Evolutionary conservation across 73 alveolate genomes (phyloP).

Genomic region (Effrenium voratum): DNA sequence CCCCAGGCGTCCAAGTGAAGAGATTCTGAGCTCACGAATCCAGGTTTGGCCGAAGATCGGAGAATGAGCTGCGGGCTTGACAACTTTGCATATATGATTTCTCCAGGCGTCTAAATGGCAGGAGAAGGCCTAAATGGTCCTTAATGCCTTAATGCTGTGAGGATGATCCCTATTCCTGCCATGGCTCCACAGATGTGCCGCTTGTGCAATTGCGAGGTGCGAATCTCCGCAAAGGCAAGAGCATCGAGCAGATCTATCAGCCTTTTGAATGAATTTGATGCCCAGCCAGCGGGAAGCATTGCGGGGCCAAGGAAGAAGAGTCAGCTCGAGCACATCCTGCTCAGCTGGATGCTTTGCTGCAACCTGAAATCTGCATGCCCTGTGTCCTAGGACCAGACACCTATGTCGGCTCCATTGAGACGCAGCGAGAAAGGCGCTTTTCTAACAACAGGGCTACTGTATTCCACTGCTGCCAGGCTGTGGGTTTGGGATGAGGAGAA

Average conservation of each 20-base stretch:
- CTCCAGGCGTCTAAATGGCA: no score
- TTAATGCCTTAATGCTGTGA: no score
- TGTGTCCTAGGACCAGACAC: conserved; percentile 98
- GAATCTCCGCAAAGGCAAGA: conserved; percentile 53
- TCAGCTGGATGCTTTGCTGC: background rate
- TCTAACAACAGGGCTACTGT: background rate
- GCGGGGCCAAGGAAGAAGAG: conserved; percentile 55
- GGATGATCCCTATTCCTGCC: no score
- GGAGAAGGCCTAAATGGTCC: no score
- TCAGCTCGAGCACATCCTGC: conserved; percentile 83
- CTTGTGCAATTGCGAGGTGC: background rate
- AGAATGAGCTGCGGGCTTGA: no score
- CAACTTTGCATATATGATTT: no score
- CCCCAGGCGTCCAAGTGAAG: no score
- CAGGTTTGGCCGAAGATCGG: no score
- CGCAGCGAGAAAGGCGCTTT: conserved; percentile 91
- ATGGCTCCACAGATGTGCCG: no score
- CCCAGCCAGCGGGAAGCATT: no score
- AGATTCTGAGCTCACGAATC: no score
- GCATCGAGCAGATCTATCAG: conserved; percentile 86
- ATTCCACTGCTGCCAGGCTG: conserved; percentile 87
- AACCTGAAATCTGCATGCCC: background rate
- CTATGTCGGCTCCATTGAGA: conserved; percentile 98
- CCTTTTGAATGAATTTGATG: background rate
- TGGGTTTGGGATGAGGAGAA: conserved; percentile 83